These are phyloP conservation scores for Rhodotorula sp. DNA, from an alignment of 1,284 basidiomycete genomes.

Conservation along the genomic window DNA sequence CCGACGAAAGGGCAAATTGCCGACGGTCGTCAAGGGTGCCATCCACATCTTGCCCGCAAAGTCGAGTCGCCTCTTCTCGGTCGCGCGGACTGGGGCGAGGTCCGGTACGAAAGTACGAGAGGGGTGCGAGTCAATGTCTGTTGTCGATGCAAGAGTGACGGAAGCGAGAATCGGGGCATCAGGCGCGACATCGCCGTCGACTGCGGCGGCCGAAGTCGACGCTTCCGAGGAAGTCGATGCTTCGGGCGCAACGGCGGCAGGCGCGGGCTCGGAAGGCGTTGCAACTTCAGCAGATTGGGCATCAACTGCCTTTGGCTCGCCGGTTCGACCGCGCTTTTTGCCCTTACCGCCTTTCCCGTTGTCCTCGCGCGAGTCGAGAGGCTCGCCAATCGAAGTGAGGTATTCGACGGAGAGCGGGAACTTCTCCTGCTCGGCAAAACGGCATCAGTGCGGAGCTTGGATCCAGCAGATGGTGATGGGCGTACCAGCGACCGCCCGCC, in stretches of 20 bases:
- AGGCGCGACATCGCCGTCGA: background rate
- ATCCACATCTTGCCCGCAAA: conserved; percentile 84
- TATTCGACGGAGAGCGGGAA: conserved; percentile 39
- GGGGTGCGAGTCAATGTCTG: conserved; percentile 21
- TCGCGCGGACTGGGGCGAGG: conserved; percentile 62
- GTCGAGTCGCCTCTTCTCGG: conserved; percentile 81
- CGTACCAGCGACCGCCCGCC: conserved; percentile 57
- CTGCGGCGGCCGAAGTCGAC: conserved; percentile 12
- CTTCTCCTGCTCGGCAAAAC: conserved; percentile 17
- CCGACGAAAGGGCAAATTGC: conserved; percentile 91
- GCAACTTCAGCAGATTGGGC: conserved; percentile 43
- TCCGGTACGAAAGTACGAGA: conserved; percentile 42
- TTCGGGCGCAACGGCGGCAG: background rate
- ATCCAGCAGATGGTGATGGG: conserved; percentile 3
- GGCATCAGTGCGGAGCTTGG: too few relatives aligned
- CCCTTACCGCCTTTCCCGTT: conserved; percentile 18
- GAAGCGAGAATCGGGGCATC: background rate
- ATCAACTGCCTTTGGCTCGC: conserved; percentile 9
- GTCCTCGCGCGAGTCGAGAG: conserved; percentile 33
- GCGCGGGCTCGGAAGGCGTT: conserved; percentile 27
- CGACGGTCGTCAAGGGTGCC: conserved; percentile 92
- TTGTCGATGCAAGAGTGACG: background rate
- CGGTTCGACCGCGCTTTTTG: conserved; percentile 27
- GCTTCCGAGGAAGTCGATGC: background rate
- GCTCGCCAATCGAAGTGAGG: conserved; percentile 40